Evolutionary conservation across 2,329 filamentous ascomycete genomes (phyloP), one percentile per base, ranked within the genome.

Genomic region (Pseudogymnoascus sp.): DNA sequence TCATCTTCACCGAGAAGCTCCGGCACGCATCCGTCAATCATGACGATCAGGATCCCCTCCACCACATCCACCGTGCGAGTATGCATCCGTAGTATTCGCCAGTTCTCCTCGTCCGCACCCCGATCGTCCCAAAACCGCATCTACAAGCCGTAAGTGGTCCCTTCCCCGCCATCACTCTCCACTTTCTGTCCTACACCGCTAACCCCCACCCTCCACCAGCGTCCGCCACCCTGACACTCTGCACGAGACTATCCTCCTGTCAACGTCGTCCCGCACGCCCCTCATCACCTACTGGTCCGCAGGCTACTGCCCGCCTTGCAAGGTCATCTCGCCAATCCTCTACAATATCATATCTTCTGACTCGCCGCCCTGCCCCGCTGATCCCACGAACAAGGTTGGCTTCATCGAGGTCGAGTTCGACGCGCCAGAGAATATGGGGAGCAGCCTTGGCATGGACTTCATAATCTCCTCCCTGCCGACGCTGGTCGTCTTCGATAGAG

Each of bases 211-310:
- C 37, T 16, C 30, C 30, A 6, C 7, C 61, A 86, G 83, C 37
- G 78, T 85, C 66, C 82, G 82, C 64, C 78, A 77, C 57, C 74
- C 78, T 50, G 76, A 80, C 66, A 78, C 82, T 64, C 79, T 86
- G 70, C 71, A 79, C 68, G 81, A 78, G 16, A 81, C 84, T 72
- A 76, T 83, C 61, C 75, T 80, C n/a, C 74, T 83, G 59, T 82
- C 80, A 2, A 77, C 79, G 2, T 81, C 81, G 5, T 75, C 81
- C 5, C 76, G 79, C 43, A 78, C 73, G 2, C 83, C 83, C 2
- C 78, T 86, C n/a, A 68, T 86, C 61, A 85, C 82, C 1, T 73
- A 86, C 39, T 86, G 83, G 83, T 84, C 82, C 0, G 77, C 83
- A 0, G 81, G 80, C 6, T 85, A 78, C 74, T 86, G 83, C 70